Evolutionary conservation across 306 rosid species (phyloP), one percentile per base, ranked within the genome.

Genomic region (Mucuna pruriens): DNA sequence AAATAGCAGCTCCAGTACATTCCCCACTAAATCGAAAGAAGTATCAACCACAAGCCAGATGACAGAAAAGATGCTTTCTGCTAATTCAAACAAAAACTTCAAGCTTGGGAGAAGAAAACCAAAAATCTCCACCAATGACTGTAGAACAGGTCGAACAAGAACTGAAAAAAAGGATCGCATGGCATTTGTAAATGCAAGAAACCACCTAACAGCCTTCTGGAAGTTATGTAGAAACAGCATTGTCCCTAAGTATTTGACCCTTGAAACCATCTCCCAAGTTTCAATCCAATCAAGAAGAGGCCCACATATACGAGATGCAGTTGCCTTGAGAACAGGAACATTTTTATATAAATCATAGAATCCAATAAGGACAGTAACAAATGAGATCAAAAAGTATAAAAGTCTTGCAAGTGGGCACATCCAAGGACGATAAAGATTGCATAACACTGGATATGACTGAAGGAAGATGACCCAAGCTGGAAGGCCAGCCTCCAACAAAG

Each of bases 251-350:
- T 93, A 95, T 75, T 89, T 93, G 74, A 95, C 89, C 91, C 99
- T 86, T 57, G 99, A 88, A 82, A 95, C 87, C 99, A 95, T 95
- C 75, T 92, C 97, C 99, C 98, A 91, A 79, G 90, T 89, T 84
- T 95, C 99, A 78, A 95, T 93, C 98, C 98, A 95, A 88, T 93
- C 98, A 52, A 95, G 87, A 61, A 95, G 90, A 20, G 99, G 99
- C 58, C 99, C 99, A 85, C 90, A 91, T 58, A 95, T 78, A 71
- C 93, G 97, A 87, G 92, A 89, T 19, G 94, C 98, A 58, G 99
- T 88, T 78, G 87, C 96, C 89, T 95, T 95, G 66, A 95, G 95
- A 77, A 95, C 89, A 40, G 99, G 99, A 84, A 95, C 98, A 85
- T 95, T 95, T 82, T 95, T 95, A 90, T 95, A 95, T 54, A 95